phyloP scores from a whole-genome alignment of 2,329 filamentous ascomycete genomes.

The Ascocoryne sarcoides region DNA sequence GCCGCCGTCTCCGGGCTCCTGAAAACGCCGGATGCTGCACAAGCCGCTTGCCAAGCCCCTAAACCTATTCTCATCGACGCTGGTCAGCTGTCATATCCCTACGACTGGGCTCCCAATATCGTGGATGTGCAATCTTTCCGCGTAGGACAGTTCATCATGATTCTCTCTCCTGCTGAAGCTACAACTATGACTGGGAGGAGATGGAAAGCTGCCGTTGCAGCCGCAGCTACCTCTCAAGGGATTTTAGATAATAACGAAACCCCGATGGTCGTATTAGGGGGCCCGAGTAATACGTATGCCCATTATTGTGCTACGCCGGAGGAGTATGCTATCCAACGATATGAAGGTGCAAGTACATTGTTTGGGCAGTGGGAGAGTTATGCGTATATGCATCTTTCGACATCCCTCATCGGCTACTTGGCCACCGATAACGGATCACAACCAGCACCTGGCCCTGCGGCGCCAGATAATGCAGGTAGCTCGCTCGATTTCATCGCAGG shows the following conservation, averaged over 20 bases:
- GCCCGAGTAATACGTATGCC: slow-evolving; percentile 81
- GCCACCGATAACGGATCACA: slow-evolving; percentile 37
- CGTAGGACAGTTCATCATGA: slow-evolving; percentile 74
- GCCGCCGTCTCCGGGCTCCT: slow-evolving; percentile 61
- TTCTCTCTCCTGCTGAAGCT: slow-evolving; percentile 77
- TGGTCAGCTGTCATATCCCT: slow-evolving; percentile 65
- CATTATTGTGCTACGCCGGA: slow-evolving; percentile 68
- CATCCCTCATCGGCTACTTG: slow-evolving; percentile 60
- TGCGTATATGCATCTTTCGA: slow-evolving; percentile 78
- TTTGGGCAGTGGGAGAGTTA: slow-evolving; percentile 74
- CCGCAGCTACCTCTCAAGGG: slow-evolving; percentile 32
- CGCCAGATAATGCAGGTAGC: slow-evolving; percentile 66
- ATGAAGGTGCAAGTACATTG: slow-evolving; percentile 85
- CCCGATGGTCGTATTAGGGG: slow-evolving; percentile 72
- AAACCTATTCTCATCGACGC: slow-evolving; percentile 87
- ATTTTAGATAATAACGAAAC: slow-evolving; percentile 33
- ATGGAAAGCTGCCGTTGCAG: slow-evolving; percentile 58
- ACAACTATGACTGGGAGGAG: slow-evolving; percentile 86
- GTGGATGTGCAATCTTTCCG: slow-evolving; percentile 81
- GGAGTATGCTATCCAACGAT: slow-evolving; percentile 76
- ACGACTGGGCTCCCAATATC: slow-evolving; percentile 83
- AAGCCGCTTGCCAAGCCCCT: slow-evolving; percentile 46
- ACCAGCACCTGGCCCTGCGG: slow-evolving; percentile 47
- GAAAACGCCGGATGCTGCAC: slow-evolving; percentile 53
- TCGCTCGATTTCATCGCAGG: slow-evolving; percentile 71